phyloP scores from a whole-genome alignment of 1,139 yeast species.

The Geotrichum europaeum region DNA sequence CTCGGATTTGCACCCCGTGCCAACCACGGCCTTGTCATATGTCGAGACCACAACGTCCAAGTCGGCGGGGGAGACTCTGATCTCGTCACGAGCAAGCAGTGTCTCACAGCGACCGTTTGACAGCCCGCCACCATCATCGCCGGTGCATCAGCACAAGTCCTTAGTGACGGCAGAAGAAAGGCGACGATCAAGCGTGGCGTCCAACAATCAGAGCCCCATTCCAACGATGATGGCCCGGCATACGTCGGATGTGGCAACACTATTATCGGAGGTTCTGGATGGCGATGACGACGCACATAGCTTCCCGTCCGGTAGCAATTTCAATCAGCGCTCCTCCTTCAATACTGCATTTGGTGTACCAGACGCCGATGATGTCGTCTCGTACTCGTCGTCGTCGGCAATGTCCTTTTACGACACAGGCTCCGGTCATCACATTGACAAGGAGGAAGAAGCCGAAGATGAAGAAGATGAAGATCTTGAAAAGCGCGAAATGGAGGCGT shows the following conservation, averaged over 20 bases:
- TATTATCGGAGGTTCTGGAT: slow-evolving; percentile 27
- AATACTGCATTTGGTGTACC: background rate
- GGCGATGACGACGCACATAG: slow-evolving; percentile 8
- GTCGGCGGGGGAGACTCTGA: background rate
- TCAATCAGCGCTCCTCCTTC: background rate
- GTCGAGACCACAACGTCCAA: slow-evolving; percentile 1
- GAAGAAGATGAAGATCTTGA: slow-evolving; percentile 19
- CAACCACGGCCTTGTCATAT: slow-evolving; percentile 26
- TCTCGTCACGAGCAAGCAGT: background rate
- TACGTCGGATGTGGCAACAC: slow-evolving; percentile 23
- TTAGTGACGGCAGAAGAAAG: background rate
- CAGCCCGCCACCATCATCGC: background rate
- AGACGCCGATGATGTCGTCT: slow-evolving; percentile 6
- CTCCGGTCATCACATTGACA: background rate
- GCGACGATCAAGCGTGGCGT: background rate
- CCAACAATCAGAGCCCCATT: slow-evolving; percentile 8
- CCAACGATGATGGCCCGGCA: slow-evolving; percentile 19
- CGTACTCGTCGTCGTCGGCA: slow-evolving; percentile 7
- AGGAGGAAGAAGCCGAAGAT: slow-evolving; percentile 14
- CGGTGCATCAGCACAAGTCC: background rate
- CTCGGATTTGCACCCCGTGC: slow-evolving; percentile 22
- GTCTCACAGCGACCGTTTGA: background rate
- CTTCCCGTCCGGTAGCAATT: background rate
- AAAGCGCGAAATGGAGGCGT: slow-evolving; percentile 24
- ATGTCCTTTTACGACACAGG: slow-evolving; percentile 5